A percentile compares a stretch with the other conserved stretches of the same genome.
phyloP scores from a whole-genome alignment of 2,329 filamentous ascomycete species.

The Parafenestella ontariensis region DNA sequence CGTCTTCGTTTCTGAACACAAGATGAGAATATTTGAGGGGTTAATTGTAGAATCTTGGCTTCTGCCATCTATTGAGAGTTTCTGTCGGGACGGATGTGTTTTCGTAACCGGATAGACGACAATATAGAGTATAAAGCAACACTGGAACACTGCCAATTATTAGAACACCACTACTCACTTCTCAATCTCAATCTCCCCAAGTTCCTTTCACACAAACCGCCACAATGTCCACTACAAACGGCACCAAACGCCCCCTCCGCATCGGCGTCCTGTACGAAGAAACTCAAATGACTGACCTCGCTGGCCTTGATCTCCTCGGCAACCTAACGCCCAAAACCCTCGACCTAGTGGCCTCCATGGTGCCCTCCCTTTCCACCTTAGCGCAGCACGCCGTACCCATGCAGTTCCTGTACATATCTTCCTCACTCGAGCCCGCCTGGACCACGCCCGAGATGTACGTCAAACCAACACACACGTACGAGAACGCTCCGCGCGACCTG shows the following conservation, averaged over 20 bases:
- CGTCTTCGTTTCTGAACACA: not conserved
- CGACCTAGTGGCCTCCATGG: constrained; percentile 19
- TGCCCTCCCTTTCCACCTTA: constrained; percentile 19
- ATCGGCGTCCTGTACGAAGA: constrained; percentile 51
- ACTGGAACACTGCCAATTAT: not conserved
- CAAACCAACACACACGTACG: constrained; percentile 51
- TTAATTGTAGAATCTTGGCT: not conserved
- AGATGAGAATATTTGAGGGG: not conserved
- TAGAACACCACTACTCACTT: not conserved
- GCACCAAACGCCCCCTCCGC: constrained; percentile 37
- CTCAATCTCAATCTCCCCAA: not conserved
- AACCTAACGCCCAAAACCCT: constrained; percentile 43
- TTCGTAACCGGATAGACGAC: not conserved
- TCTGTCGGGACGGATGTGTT: not conserved
- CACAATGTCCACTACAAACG: not conserved
- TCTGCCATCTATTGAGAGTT: not conserved
- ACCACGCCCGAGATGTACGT: constrained; percentile 44
- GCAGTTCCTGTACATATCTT: constrained; percentile 50
- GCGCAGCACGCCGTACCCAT: constrained; percentile 36
- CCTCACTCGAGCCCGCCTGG: constrained; percentile 40
- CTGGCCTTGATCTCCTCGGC: constrained; percentile 51
- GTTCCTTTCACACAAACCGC: not conserved
- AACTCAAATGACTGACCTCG: constrained; percentile 51
- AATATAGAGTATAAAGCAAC: not conserved
- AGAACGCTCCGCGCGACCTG: constrained; percentile 50